Base-by-base conservation (phyloP, 768 basidiomycete species). In the Lactarius hengduanensis region DNA sequence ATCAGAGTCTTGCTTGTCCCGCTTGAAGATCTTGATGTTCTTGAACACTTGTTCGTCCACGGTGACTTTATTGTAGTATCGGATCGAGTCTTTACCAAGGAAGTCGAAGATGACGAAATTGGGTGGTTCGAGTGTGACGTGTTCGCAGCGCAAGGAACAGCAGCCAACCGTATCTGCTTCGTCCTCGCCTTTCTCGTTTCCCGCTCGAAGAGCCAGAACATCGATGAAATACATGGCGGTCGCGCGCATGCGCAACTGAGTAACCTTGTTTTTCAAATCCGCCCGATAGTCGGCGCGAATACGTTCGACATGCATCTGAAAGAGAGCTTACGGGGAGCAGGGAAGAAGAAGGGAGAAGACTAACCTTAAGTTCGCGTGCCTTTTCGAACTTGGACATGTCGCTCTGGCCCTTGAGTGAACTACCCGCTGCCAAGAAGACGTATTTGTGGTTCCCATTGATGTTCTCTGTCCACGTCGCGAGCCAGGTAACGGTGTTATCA, bases 221-320 rank as follows among this genome's bases (percentile, higher is more conserved):
- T 99, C 97, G 73, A 99, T 98, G 79, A 99, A 94, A 77, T 99
- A 99, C 89, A 99, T 92, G 18, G 97, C 92, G 1, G 96, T 98
- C n/a, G 97, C 97, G 30, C 96, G 89, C 77, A 98, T 96, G 40
- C 97, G 89, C 70, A 93, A 90, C 11, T 89, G 91, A 91, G 94
- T 98, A 65, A 94, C 85, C 77, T 97, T 98, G 61, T 84, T 88
- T 78, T 85, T 92, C 63, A 98, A 80, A 65, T 97, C 94, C 22
- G 77, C 80, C 9, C 82, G 86, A 76, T 99, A 99, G 74, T 97
- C 94, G 69, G 87, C 78, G 56, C 97, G 91, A 69, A 99, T 96
- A 62, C 86, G 84, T 70, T 92, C 94, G 70, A 99, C 92, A 73
- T 98, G 87, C 70, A 86, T 86, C 96, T 98, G 74, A 34, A 20